Base-by-base conservation (phyloP, 441 rosid species). In the Bruguiera hainesii region DNA sequence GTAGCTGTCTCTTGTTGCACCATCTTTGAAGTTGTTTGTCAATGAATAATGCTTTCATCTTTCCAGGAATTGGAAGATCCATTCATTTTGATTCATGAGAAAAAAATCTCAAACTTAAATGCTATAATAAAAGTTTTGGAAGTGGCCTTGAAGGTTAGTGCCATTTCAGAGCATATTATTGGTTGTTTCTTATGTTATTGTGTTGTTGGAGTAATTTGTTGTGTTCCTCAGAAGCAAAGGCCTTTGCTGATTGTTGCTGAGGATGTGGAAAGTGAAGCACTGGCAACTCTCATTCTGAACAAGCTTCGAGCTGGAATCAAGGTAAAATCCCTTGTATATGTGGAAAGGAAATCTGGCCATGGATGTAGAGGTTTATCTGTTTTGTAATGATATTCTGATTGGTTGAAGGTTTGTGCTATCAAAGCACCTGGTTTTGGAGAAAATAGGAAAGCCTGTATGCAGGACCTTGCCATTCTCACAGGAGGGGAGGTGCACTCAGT, bases 341-440 rank as follows among this genome's bases (percentile, higher is more conserved):
- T 23, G 58, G 18, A 13, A 39, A 39, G 15, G 1, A 39, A 11
- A 39, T 39, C 48, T 2, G 5, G 48, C 48, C 18, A 39, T 39
- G 18, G 4, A 39, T 39, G 18, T 13, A 2, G 4, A 1, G 30
- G 42, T 42, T 8, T 33, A 61, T 60, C 29, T 60, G 25, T 56
- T 65, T 71, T n/a, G 25, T 31, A 56, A 63, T 8, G 52, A 39
- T 3, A 13, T 4, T 63, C n/a, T 13, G 37, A 50, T 50, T 33
- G 11, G 7, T 46, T 64, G 8, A 35, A 71, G 96, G 89, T 89
- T 21, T 87, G 92, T 82, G 87, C 96, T 58, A 76, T 89, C 61
- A 89, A 89, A 71, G 93, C 96, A 42, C 93, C 96, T 35, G 96
- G 93, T 19, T 89, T 89, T 79, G 96, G 96, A 58, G 96, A 89